Percentiles rank a stretch among this genome's conserved stretches.
Conservation (phyloP, 306 rosid species). For the Dalbergia cultrata region DNA sequence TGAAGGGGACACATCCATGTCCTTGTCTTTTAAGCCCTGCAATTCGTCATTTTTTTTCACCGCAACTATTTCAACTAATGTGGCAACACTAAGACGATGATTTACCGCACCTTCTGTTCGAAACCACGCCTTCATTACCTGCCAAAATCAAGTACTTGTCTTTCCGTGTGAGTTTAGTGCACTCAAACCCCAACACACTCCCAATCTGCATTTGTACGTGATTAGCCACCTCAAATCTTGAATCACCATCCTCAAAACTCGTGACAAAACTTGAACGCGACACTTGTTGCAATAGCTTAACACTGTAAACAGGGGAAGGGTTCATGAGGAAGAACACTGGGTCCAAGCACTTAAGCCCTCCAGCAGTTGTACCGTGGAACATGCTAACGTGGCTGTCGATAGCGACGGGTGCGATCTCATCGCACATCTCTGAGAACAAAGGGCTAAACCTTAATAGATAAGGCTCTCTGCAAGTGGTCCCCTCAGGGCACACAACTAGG, state of each 20-base stretch:
- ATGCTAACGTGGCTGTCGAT: conserved; percentile 63
- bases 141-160: conserved; percentile 86
- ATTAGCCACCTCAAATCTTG: conserved; percentile 72
- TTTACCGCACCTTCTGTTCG: not conserved
- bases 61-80: conserved; percentile 1
- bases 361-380: conserved; percentile 90
- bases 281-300: conserved; percentile 51
- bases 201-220: conserved; percentile 65
- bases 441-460: conserved; percentile 89
- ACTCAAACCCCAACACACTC: conserved; percentile 61
- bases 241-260: not conserved
- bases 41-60: conserved; percentile 12
- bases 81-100: not conserved
- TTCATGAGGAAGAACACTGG: conserved; percentile 78
- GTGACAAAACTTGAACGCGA: not conserved
- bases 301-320: conserved; percentile 68
- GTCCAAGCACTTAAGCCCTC: conserved; percentile 86
- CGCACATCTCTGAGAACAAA: conserved; percentile 68
- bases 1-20: not conserved
- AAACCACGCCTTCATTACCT: conserved; percentile 79
- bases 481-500: conserved; percentile 85
- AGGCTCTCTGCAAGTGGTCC: conserved; percentile 92
- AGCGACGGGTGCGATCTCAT: conserved; percentile 70
- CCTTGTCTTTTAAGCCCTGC: not conserved
- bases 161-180: conserved; percentile 77